Base-by-base conservation (phyloP, 2,329 filamentous ascomycete genomes). In the Ophiosphaerella korrae region DNA sequence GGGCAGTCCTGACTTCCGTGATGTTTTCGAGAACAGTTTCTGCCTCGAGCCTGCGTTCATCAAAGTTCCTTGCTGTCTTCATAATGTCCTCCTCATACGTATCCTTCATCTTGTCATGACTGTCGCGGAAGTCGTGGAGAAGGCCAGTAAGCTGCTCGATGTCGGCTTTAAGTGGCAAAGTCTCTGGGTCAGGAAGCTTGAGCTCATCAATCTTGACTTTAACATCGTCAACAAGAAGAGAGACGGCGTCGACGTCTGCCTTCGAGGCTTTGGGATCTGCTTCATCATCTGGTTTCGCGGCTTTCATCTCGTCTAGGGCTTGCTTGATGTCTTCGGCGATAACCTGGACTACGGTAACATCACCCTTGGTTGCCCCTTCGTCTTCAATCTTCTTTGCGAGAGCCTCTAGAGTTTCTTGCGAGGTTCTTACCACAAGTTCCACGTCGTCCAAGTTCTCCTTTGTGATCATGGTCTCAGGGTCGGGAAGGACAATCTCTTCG, bases 1-100 rank as follows among this genome's bases (percentile, higher is more conserved):
- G 79, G 64, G 91, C 85, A 0, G 78, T 76, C 76, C 90, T 93
- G 66, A 96, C 86, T 62, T 92, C 90, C 1, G 84, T 82, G 13
- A 97, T 88, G 49, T 88, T 87, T 53, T 93, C 88, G 12, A 88
- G 82, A 21, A 96, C 84, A 12, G 86, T 87, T 18, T 88, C 87
- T 46, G 90, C 91, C 71, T 97, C 93, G 38, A 88, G 84, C 66
- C 93, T 91, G 23, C 91, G 88, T 52, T 93, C 88, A 45, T 94
- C 90, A 39, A 94, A 88, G 1, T 88, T 88, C 74, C 90, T 90
- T 2, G 86, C 85, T 13, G 88, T 91, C 21, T 89, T 79, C 37
- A 90, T 87, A 40, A 88, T 86, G 48, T 92, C 87, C 2, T 80
- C 85, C 61, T 88, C 88, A 57, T 88, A 87, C 69, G 89, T 85